Evolutionary conservation across 371 early-diverging fungal genomes (phyloP), one percentile per base, ranked within the genome.

Genomic region (Circinella umbellata): DNA sequence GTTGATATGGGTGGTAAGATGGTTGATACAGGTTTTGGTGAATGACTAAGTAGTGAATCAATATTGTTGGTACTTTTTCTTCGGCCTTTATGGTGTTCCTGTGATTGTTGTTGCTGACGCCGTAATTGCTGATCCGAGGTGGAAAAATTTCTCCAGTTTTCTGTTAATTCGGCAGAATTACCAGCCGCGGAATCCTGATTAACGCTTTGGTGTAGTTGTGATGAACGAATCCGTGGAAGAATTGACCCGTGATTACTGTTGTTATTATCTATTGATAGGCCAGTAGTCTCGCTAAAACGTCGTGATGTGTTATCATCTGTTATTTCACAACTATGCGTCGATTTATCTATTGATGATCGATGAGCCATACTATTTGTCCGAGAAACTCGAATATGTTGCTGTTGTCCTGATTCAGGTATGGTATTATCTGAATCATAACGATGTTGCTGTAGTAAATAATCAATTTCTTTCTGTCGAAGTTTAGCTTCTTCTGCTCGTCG

Each of bases 401-500:
- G 51, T 6, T 54, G 54, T 14, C 17, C n/a, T 8, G 61, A 48
- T 3, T 35, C 17, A 59, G 10, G 15, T 34, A 39, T 57, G 14
- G 15, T 59, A 35, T 38, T 62, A 49, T 47, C 61, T 20, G 63
- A 37, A 5, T 62, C 62, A 49, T 60, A 53, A 27, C 66, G 70
- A 18, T 70, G 67, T 48, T 71, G 73, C 47, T 73, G 73, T 18
- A 76, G 39, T 3, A 69, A 51, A 63, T 73, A 71, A 68, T 82
- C 81, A 51, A 86, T 74, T 70, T 86, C 84, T 69, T 77, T 77
- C 57, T 77, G 77, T 55, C 77, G 71, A 63, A 85, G 71, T 49
- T 79, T 78, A 1, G 86, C 84, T 72, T 86, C 86, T 62, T 86
- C 86, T 9, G 86, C 81, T 74, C 77, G 78, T 42, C 87, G 85